These are phyloP conservation scores for Yarrowia sp. DNA, from an alignment of 805 yeast species.

Conservation along the genomic window DNA sequence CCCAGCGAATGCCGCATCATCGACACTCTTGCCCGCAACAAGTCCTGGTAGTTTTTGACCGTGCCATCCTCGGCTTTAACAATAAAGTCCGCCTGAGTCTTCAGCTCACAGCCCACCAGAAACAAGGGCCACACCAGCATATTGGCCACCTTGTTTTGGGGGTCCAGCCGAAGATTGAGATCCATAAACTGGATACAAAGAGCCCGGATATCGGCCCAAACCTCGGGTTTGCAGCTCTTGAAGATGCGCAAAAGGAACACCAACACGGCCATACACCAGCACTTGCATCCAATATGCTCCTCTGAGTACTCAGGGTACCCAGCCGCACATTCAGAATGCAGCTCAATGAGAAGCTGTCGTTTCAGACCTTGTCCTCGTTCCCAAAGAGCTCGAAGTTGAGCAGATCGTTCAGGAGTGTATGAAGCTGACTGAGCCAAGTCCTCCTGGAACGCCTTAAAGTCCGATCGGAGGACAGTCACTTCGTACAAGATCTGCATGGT, in stretches of 20 bases:
- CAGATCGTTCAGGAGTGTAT: not conserved
- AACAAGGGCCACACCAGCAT: slow-evolving; percentile 20
- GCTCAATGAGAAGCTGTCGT: not conserved
- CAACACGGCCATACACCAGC: slow-evolving; percentile 17
- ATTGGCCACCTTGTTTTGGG: slow-evolving; percentile 19
- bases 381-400: slow-evolving; percentile 1
- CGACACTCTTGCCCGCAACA: not conserved
- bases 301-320: slow-evolving; percentile 17
- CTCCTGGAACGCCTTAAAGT: slow-evolving; percentile 24
- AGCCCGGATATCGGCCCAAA: slow-evolving; percentile 20
- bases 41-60: slow-evolving; percentile 7
- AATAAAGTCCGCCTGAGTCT: not conserved
- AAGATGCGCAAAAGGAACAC: slow-evolving; percentile 22
- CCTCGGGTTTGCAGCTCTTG: slow-evolving; percentile 25
- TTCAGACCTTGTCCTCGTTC: slow-evolving; percentile 12
- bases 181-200: slow-evolving; percentile 18
- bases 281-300: slow-evolving; percentile 23
- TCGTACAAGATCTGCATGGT: slow-evolving; percentile 16
- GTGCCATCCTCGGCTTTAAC: not conserved
- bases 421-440: not conserved
- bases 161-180: slow-evolving; percentile 1
- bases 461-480: not conserved
- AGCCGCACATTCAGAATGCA: not conserved
- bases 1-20: not conserved
- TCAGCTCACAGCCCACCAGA: slow-evolving; percentile 15